Base-by-base conservation (phyloP, 1,284 basidiomycete genomes). In the Mycena citricolor region DNA sequence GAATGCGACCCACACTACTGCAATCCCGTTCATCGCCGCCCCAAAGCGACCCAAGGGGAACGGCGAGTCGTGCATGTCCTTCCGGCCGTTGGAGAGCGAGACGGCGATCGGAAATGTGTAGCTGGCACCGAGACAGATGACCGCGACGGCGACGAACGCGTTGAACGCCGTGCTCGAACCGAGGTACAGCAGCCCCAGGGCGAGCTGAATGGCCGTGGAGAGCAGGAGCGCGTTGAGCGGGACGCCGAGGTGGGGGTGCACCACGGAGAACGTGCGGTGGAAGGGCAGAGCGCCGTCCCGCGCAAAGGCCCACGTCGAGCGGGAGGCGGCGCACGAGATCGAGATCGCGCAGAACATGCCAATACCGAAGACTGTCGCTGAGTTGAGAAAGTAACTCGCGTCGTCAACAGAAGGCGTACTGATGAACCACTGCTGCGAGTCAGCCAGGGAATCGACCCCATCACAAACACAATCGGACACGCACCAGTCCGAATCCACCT, bases 281-380 rank as follows among this genome's bases (percentile, higher is more conserved):
- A 83, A 76, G 2, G 82, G 83, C 16, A 87, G 70, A 7, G 81
- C 84, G 41, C 71, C 67, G 63, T 89, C 86, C 1, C 83, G 71
- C 0, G 85, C 83, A 52, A 89, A 86, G 26, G 79, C 77, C 68
- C 81, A 83, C 2, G 78, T 79, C 57, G 83, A 80, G 14, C 86
- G 74, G 1, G 81, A 84, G 10, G 79, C 75, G 2, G 79, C 81
- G 37, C 80, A 82, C 45, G 79, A 73, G 50, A 83, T 77, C 16
- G 79, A 79, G 38, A 79, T 74, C 30, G 73, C 70, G 46, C 77
- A 79, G 57, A 79, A 79, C 47, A 79, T 61, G 16, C 71, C 74
- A 19, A 75, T 62, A n/a, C 70, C 72, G 49, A 79, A 77, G 37
- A 79, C 74, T 76, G 17, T 11, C 23, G n/a, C n/a, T n/a, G 66